A percentile compares a stretch with the other conserved stretches of the same genome.
These are phyloP conservation scores for Lignosus rhinocerotis DNA, from an alignment of 1,284 basidiomycete genomes.

Conservation along the genomic window DNA sequence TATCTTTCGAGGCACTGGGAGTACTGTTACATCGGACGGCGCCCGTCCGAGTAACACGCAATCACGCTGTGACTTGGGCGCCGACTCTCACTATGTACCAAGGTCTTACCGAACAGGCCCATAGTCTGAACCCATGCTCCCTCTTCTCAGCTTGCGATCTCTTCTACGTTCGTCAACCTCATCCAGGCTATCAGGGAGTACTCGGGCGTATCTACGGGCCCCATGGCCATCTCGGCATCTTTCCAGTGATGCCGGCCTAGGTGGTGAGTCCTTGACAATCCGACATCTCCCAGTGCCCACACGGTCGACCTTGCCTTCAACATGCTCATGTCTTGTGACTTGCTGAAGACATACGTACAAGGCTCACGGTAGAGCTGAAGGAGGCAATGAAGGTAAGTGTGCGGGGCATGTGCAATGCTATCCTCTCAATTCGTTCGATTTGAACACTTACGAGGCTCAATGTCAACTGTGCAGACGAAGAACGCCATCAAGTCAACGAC, in stretches of 20 bases:
- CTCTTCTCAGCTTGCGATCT: background rate
- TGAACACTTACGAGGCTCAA: background rate
- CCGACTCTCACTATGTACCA: too few species aligned
- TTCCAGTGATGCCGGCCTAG: background rate
- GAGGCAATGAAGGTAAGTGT: slow-evolving; percentile 60
- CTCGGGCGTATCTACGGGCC: background rate
- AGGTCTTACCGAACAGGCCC: too few species aligned
- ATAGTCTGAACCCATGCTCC: too few species aligned
- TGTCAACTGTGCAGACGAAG: slow-evolving; percentile 43
- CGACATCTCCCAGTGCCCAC: background rate
- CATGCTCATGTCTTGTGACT: background rate
- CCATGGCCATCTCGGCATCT: background rate
- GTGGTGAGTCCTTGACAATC: background rate
- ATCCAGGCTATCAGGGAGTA: background rate
- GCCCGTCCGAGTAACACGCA: too few species aligned
- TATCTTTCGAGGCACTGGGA: too few species aligned
- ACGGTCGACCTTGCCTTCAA: background rate
- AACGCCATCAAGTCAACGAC: slow-evolving; percentile 56
- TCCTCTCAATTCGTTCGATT: background rate
- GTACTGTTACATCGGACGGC: too few species aligned
- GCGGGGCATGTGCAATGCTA: background rate
- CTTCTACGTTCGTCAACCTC: background rate
- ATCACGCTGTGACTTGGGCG: too few species aligned
- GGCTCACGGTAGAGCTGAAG: slow-evolving; percentile 35
- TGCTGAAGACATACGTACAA: slow-evolving; percentile 25